Evolutionary conservation across 805 yeast genomes (phyloP), one percentile per base, ranked within the genome.

Genomic region (Candida suzukii): DNA sequence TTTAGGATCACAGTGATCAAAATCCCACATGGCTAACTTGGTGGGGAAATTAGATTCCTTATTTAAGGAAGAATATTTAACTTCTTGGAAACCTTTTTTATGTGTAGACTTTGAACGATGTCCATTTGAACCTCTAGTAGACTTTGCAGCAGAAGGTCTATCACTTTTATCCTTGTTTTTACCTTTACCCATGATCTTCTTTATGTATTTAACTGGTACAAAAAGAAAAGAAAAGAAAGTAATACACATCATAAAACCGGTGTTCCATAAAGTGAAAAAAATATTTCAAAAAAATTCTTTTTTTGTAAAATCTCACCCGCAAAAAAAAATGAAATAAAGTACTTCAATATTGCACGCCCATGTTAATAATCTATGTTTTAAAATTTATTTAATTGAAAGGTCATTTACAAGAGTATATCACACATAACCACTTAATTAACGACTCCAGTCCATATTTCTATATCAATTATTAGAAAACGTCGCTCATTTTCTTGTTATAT

Each of bases 1-100:
- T 57, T 93, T 93, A 1, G 99, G 99, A 63, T 93, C 99, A 66
- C 99, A 93, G 58, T 93, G 99, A 50, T 90, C 96, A 57, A 93
- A 93, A 60, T 93, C 99, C 96, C 99, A 91, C 99, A 91, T 91
- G 16, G 96, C 97, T 47, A 90, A 61, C 54, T 87, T 88, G 27
- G 83, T 82, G 1, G 95, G 96, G 55, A 87, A 85, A 39, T 72
- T 66, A 2, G 47, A 48, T 37, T 41, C 52, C 21, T 44, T 39
- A 27, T 40, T 45, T 19, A 38, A 41, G 10, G 46, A 41, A 8
- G 49, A 51, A 41, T 47, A 50, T 41, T 49, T 58, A 24, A 50
- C 51, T 47, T 56, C 68, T 35, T 51, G 63, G 39, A 46, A 46
- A 2, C 60, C 58, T 24, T 47, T 67, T 39, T 66, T 70, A 43